phyloP scores from a whole-genome alignment of 768 basidiomycete species.

The Boletellus ananas region DNA sequence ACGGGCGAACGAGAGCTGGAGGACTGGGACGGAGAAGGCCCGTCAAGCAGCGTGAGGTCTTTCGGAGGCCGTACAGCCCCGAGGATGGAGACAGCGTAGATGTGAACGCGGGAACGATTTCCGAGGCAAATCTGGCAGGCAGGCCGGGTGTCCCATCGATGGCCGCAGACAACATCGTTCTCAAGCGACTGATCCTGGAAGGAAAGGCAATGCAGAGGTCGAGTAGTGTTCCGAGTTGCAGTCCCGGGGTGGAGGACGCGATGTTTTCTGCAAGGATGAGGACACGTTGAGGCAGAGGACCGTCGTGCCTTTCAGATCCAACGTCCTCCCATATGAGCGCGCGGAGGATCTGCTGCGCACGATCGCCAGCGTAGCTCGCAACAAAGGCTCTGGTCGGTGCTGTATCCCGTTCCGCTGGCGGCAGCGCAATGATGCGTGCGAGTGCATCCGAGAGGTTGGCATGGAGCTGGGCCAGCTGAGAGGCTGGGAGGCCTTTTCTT shows the following conservation, averaged over 20 bases:
- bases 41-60: slow-evolving; percentile 53
- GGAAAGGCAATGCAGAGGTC: slow-evolving; percentile 62
- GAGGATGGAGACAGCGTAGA: slow-evolving; percentile 40
- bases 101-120: slow-evolving; percentile 57
- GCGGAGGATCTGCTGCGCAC: slow-evolving; percentile 50
- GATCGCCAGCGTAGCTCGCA: slow-evolving; percentile 54
- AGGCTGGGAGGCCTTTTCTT: slow-evolving; percentile 47
- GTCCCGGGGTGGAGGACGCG: slow-evolving; percentile 34
- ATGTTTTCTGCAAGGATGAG: slow-evolving; percentile 57
- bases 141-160: slow-evolving; percentile 33
- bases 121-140: slow-evolving; percentile 33
- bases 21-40: slow-evolving; percentile 53
- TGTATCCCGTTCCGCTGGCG: slow-evolving; percentile 44
- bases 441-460: slow-evolving; percentile 46
- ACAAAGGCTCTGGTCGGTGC: slow-evolving; percentile 47
- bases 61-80: slow-evolving; percentile 64
- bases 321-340: slow-evolving; percentile 53
- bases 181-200: slow-evolving; percentile 41
- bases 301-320: slow-evolving; percentile 35
- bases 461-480: slow-evolving; percentile 49
- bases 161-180: slow-evolving; percentile 41
- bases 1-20: slow-evolving; percentile 45
- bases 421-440: slow-evolving; percentile 44
- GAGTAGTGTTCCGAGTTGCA: slow-evolving; percentile 54
- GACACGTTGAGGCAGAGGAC: slow-evolving; percentile 43